Base-by-base conservation (phyloP, 2,329 filamentous ascomycete species). In the Fusarium sp. region DNA sequence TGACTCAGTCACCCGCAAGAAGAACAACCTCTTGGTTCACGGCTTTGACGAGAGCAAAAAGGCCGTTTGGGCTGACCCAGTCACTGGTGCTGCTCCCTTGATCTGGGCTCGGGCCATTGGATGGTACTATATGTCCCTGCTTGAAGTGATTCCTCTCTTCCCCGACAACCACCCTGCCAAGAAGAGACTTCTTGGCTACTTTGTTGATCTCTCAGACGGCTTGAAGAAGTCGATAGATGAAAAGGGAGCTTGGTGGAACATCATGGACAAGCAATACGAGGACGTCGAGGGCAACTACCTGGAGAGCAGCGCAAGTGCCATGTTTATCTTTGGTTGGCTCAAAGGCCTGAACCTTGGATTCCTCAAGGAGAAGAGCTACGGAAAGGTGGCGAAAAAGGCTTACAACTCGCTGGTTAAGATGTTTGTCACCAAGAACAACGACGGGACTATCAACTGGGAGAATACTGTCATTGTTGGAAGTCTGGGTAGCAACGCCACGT, bases 301-400 rank as follows among this genome's bases (percentile, higher is more conserved):
- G 57, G 88, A 92, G 79, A 87, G 86, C 42, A 89, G 88, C 38
- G 89, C 85, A 9, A 87, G 87, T 6, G 88, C 87, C 10, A 89
- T 91, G 85, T 90, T 90, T 69, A 82, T 84, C 0, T 88, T 87
- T 62, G 84, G 86, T 1, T 79, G 89, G 66, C 77, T 90, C 6
- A 85, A 84, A 69, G 88, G 78, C 2, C 6, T 79, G 1, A 75
- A 75, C n/a, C 55, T 64, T 14, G 79, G 79, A 1, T 58, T 78
- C 11, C 24, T 81, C 2, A 64, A 73, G 3, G 42, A 69, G 17
- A 33, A 44, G 1, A 55, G 67, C 4, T 80, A 77, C 8, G 56
- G 60, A 0, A 36, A 31, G 0, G 62, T 66, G 0, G 76, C 79
- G 0, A 57, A 62, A 16, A 75, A 73, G 57, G 76, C 78, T 0